Conservation (phyloP, 441 rosid genomes). For the Populus tomentosa region DNA sequence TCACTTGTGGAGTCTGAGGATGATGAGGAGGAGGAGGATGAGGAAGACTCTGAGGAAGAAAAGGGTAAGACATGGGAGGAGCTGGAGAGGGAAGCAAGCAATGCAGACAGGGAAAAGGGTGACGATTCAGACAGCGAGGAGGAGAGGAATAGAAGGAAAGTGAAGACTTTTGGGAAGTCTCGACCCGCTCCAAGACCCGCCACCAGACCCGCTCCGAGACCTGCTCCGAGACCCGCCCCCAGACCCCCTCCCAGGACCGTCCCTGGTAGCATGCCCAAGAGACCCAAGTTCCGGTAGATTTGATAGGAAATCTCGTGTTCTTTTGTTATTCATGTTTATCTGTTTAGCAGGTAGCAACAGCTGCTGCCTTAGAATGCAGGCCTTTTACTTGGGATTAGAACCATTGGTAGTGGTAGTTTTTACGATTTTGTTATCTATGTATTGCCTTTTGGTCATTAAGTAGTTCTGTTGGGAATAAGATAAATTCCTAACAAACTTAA, state of each 20-base stretch:
- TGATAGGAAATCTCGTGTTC: background rate
- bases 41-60: slow-evolving; percentile 68
- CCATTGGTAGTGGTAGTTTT: background rate
- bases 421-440: background rate
- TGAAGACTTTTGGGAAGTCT: slow-evolving; percentile 60
- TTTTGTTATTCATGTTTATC: background rate
- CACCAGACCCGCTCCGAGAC: too few relatives aligned
- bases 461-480: background rate
- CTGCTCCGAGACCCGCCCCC: too few relatives aligned
- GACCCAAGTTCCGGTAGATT: background rate
- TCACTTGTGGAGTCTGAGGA: slow-evolving; percentile 77
- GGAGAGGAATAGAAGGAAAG: slow-evolving; percentile 73
- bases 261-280: background rate
- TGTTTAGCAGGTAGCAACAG: background rate
- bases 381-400: background rate
- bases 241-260: too few relatives aligned
- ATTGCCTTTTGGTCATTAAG: background rate
- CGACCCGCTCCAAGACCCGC: slow-evolving; percentile 15
- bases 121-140: slow-evolving; percentile 74
- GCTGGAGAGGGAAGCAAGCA: slow-evolving; percentile 75
- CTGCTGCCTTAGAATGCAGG: background rate
- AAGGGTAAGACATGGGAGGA: slow-evolving; percentile 90
- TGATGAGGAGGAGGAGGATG: slow-evolving; percentile 37
- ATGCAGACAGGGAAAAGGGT: slow-evolving; percentile 76
- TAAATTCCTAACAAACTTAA: background rate